A percentile compares a stretch with the other conserved stretches of the same genome.
phyloP scores from a whole-genome alignment of 352 stramenopile species.

The Phytophthora pluvialis region DNA sequence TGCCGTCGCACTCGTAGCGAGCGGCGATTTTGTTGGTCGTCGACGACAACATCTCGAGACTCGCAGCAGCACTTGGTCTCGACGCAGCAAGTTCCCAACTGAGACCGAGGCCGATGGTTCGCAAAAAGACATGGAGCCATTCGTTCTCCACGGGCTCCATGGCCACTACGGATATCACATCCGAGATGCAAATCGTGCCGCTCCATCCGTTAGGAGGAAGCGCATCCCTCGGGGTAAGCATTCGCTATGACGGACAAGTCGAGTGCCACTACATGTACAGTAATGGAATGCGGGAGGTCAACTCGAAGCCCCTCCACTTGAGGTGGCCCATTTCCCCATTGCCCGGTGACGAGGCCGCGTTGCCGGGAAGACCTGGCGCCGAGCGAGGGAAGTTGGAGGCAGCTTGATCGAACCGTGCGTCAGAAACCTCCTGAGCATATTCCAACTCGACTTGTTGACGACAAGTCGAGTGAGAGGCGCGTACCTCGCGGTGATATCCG shows the following conservation, averaged over 20 bases:
- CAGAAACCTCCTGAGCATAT: no score
- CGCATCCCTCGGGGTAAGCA: conserved; percentile 1
- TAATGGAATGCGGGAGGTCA: no score
- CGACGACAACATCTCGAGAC: conserved; percentile 4
- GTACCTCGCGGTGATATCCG: no score
- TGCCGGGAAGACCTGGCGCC: neutral
- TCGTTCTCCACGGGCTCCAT: neutral
- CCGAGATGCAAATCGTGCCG: conserved; percentile 15
- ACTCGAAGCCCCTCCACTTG: no score
- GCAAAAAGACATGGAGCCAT: conserved; percentile 4
- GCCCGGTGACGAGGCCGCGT: neutral
- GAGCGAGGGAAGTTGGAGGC: no score
- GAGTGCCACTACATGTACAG: no score
- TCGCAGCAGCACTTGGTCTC: neutral
- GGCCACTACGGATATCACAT: conserved; percentile 24
- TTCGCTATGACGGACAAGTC: conserved; percentile 1
- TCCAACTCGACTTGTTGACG: no score
- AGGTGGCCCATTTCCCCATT: neutral
- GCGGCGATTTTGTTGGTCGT: conserved; percentile 6
- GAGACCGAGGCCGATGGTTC: conserved; percentile 3
- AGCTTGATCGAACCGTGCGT: no score
- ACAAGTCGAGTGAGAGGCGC: no score
- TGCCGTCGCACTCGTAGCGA: conserved; percentile 22
- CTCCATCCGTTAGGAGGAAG: neutral
- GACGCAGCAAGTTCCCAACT: conserved; percentile 22